Conservation (phyloP, 106 monocot species). For the Platanthera zijinensis region DNA sequence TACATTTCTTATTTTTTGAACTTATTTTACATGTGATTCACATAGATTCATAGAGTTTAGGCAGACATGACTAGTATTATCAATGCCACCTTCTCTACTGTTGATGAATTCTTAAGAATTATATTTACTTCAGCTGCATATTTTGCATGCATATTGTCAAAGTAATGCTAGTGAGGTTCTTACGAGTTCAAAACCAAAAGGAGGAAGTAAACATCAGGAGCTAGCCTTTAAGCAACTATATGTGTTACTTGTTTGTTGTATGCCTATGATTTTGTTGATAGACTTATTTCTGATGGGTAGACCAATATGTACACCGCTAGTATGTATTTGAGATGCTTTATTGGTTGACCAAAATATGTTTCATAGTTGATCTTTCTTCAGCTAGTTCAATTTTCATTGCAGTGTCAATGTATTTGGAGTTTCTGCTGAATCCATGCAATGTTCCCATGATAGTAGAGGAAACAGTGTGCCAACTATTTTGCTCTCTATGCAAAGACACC, state of each 20-base stretch:
- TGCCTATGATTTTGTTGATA: neutral
- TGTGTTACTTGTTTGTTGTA: neutral
- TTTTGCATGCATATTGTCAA: too few species aligned
- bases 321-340: neutral
- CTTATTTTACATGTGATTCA: neutral
- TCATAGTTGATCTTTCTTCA: neutral
- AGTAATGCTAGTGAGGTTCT: too few species aligned
- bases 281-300: neutral
- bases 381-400: constrained; percentile 1
- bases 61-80: too few species aligned
- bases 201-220: neutral
- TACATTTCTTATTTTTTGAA: too few species aligned
- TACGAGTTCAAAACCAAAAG: neutral
- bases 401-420: constrained; percentile 59
- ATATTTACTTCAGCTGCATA: too few species aligned
- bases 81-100: too few species aligned
- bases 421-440: constrained; percentile 52
- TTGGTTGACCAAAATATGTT: neutral
- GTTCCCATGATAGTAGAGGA: constrained; percentile 44
- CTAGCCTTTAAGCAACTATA: neutral
- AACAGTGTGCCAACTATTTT: constrained; percentile 55
- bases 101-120: too few species aligned
- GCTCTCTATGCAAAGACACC: constrained; percentile 40
- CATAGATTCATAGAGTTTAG: neutral
- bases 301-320: neutral